These are phyloP conservation scores for Gaeumannomyces tritici DNA, from an alignment of 2,329 filamentous ascomycete species.

Conservation along the genomic window DNA sequence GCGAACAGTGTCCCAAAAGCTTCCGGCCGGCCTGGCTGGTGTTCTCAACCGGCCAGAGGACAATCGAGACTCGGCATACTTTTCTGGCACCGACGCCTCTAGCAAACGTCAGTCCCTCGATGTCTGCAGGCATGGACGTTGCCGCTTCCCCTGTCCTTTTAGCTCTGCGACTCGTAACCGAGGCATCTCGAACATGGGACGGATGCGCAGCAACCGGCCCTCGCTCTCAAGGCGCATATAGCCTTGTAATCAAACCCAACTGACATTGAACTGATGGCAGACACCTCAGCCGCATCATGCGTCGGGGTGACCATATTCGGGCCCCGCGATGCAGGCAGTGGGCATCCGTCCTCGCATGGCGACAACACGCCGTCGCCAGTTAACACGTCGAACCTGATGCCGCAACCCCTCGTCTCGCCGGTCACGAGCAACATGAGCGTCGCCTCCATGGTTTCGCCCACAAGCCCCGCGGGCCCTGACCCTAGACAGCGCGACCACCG, in stretches of 20 bases:
- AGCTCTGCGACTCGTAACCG: background rate
- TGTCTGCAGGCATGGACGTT: background rate
- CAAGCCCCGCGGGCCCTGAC: slow-evolving; percentile 33
- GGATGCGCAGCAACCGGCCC: background rate
- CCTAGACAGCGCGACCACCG: slow-evolving; percentile 33
- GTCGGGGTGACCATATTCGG: slow-evolving; percentile 26
- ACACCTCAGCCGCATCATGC: slow-evolving; percentile 35
- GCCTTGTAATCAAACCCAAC: background rate
- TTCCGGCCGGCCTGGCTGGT: slow-evolving; percentile 37
- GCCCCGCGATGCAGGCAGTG: slow-evolving; percentile 15
- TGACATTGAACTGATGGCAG: slow-evolving; percentile 16
- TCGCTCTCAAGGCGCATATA: background rate
- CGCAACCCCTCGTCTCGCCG: slow-evolving; percentile 46
- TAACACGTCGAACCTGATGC: slow-evolving; percentile 34
- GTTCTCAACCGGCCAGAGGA: slow-evolving; percentile 41
- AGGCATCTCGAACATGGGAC: background rate
- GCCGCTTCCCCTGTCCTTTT: background rate
- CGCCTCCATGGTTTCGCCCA: slow-evolving; percentile 55
- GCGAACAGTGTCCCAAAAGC: slow-evolving; percentile 30
- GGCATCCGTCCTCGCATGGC: slow-evolving; percentile 11
- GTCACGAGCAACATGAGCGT: slow-evolving; percentile 53
- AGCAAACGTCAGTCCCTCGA: slow-evolving; percentile 37
- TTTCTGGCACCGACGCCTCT: slow-evolving; percentile 35
- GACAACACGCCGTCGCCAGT: slow-evolving; percentile 57
- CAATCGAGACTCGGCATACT: slow-evolving; percentile 43